Evolutionary conservation across 441 rosid genomes (phyloP), one percentile per base, ranked within the genome.

Genomic region (Populus trichocarpa): DNA sequence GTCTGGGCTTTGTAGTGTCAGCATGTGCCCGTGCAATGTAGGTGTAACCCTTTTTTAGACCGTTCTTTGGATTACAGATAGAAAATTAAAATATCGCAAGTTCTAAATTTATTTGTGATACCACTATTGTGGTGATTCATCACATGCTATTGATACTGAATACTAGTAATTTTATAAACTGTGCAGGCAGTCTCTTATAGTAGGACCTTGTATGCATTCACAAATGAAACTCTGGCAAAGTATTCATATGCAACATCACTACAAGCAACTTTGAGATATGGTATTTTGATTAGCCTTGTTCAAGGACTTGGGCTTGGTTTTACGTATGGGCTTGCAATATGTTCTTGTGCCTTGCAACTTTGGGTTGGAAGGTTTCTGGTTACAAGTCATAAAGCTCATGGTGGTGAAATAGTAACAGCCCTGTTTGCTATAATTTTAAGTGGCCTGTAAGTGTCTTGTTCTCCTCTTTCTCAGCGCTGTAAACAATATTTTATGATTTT

Each of bases 251-350:
- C 99, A 69, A 96, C 95, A 78, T 94, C 99, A 71, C 86, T 96
- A 26, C 99, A 96, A 92, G 98, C 98, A 75, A 96, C 99, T 80
- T 84, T 96, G 83, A 89, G 98, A 87, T 96, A 94, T 78, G 99
- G 99, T 77, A 92, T 96, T 81, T 80, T 92, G 85, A 96, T 96
- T 73, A 96, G 99, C 83, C 98, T 94, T 74, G 99, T 96, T 82
- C 99, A 96, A 94, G 99, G 99, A 77, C 98, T 96, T 83, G 99
- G 99, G 69, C 98, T 96, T 83, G 99, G 99, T 72, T 94, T 96
- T 84, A 96, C 99, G 5, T 96, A 96, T 89, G 99, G 99, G 76
- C 98, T 96, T 75, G 98, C 98, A 18, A 92, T 96, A 79, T 96
- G 99, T 85, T 96, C 99, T 65, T 96, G 99, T 87, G 97, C 99